Evolutionary conservation across 2,329 filamentous ascomycete genomes (phyloP).

Genomic region (Tolypocladium amazonense): DNA sequence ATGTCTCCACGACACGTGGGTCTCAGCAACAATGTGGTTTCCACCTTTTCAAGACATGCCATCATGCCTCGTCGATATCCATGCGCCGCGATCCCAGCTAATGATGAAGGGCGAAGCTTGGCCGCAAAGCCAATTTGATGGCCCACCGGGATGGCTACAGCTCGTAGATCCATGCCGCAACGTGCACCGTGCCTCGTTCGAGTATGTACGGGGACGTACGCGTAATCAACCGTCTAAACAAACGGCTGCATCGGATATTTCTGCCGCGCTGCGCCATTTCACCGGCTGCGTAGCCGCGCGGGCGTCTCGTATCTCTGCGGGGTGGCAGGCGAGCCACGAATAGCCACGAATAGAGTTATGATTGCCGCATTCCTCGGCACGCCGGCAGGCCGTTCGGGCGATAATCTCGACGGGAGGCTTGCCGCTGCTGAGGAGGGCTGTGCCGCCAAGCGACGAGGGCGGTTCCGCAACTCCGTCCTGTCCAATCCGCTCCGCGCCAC

Average conservation of each 20-base stretch:
- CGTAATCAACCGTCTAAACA: no score
- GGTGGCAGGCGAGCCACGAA: background rate
- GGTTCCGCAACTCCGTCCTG: background rate
- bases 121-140: background rate
- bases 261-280: background rate
- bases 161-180: background rate
- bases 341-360: background rate
- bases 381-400: background rate
- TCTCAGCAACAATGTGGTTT: background rate
- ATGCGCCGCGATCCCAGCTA: background rate
- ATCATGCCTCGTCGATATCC: background rate
- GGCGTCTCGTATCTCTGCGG: background rate
- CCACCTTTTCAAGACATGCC: background rate
- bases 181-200: no score
- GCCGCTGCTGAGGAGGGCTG: background rate
- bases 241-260: background rate
- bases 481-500: no score
- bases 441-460: background rate
- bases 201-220: background rate
- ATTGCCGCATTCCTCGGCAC: background rate
- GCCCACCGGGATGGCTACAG: background rate
- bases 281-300: background rate
- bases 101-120: slow-evolving; percentile 1
- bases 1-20: background rate
- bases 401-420: background rate